Evolutionary conservation across 352 stramenopile genomes (phyloP), one percentile per base, ranked within the genome.

Genomic region (Pythium guiyangense): DNA sequence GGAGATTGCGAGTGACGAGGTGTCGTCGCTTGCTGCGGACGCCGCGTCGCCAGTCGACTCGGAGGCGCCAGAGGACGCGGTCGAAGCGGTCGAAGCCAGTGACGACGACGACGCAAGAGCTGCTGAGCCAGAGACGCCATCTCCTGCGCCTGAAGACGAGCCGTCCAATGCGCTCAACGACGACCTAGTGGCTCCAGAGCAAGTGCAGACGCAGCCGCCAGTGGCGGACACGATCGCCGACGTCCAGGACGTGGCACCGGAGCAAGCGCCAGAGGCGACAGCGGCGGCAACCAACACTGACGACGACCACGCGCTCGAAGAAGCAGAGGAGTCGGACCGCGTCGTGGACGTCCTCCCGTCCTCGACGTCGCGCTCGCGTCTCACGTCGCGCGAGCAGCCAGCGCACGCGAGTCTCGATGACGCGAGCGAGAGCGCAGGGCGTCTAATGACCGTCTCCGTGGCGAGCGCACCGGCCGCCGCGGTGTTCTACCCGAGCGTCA

Each of bases 391-490:
- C n/a, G 44, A 64, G 25, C 52, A 53, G 20, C 26, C 17, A n/a
- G 27, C 37, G 27, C 26, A 29, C 5, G 26, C 22, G 6, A 42
- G 11, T 43, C 9, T 40, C n/a, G 54, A 42, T 4, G 29, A 39
- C 6, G 18, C 39, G 26, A 37, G 11, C 3, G 20, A 47, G 22
- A 27, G 17, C 42, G 11, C 34, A 6, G 11, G n/a, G 17, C 26
- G 15, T 35, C 40, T 4, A 14, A 26, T 18, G 37, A 44, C 11
- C 10, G 12, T 12, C 64, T 88, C 45, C 77, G n/a, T n/a, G n/a
- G n/a, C n/a, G n/a, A n/a, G n/a, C n/a, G 77, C 22, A 75, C 74
- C 26, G 53, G 70, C 8, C 84, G 67, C 27, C n/a, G n/a, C n/a
- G n/a, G n/a, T n/a, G n/a, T n/a, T n/a, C n/a, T n/a, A n/a, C n/a